A percentile compares a stretch with the other conserved stretches of the same genome.
phyloP scores from a whole-genome alignment of 2,329 filamentous ascomycete species.

The Lasiodiplodia citricola region DNA sequence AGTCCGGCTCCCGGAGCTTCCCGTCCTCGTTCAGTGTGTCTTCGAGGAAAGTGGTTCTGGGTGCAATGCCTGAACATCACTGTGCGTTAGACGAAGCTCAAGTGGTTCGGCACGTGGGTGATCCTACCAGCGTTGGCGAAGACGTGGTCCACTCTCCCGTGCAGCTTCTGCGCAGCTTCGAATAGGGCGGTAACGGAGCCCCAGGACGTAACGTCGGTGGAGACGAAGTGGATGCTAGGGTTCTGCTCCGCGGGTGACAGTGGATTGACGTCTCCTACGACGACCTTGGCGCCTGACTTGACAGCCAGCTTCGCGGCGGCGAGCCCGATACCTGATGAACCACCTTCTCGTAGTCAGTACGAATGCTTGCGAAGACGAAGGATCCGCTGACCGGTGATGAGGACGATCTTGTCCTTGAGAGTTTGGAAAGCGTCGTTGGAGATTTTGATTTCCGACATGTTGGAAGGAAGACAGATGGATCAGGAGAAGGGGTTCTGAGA shows the following conservation, averaged over 20 bases:
- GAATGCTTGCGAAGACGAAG: neutral
- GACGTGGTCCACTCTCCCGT: constrained; percentile 45
- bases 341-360: constrained; percentile 46
- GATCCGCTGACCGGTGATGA: constrained; percentile 55
- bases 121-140: constrained; percentile 44
- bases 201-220: constrained; percentile 52
- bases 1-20: constrained; percentile 35
- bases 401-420: constrained; percentile 56
- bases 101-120: fast-evolving
- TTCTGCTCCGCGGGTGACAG: constrained; percentile 38
- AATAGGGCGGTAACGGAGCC: constrained; percentile 57
- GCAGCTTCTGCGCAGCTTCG: constrained; percentile 51
- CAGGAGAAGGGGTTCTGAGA: neutral
- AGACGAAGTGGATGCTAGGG: constrained; percentile 33
- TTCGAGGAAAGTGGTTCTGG: constrained; percentile 33
- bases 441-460: constrained; percentile 55
- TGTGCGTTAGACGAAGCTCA: neutral
- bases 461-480: neutral
- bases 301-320: constrained; percentile 60
- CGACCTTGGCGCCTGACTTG: constrained; percentile 60
- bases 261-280: constrained; percentile 60
- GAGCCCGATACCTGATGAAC: constrained; percentile 65
- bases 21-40: constrained; percentile 38
- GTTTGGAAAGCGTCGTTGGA: constrained; percentile 49
- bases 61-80: constrained; percentile 31